These are phyloP conservation scores for Mycena venus DNA, from an alignment of 768 basidiomycete species.

Conservation along the genomic window DNA sequence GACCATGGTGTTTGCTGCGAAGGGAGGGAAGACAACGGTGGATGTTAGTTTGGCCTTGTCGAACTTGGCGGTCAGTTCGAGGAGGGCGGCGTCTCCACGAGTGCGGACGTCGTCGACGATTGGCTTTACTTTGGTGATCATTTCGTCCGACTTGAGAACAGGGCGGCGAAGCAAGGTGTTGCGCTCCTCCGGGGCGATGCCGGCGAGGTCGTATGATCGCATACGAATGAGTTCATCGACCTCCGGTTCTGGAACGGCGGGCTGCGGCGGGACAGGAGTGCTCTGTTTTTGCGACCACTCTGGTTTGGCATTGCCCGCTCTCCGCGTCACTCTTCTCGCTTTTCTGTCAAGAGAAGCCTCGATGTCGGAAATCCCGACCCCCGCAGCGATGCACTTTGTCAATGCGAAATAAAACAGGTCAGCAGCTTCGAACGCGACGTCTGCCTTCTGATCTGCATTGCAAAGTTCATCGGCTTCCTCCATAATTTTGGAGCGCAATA, in stretches of 20 bases:
- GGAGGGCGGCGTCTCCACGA: slow-evolving; percentile 88
- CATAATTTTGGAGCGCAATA: slow-evolving; percentile 95
- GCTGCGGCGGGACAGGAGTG: slow-evolving; percentile 36
- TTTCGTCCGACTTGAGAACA: slow-evolving; percentile 87
- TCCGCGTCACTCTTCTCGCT: slow-evolving; percentile 86
- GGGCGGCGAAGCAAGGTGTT: slow-evolving; percentile 85
- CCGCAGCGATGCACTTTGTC: slow-evolving; percentile 85
- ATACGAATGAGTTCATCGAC: slow-evolving; percentile 74
- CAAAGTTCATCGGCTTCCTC: slow-evolving; percentile 99
- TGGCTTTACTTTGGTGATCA: slow-evolving; percentile 94
- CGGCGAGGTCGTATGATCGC: slow-evolving; percentile 76
- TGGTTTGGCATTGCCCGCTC: slow-evolving; percentile 93
- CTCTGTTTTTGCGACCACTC: slow-evolving; percentile 67
- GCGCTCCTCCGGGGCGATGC: slow-evolving; percentile 65
- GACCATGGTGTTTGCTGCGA: slow-evolving; percentile 71
- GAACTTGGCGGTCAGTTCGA: slow-evolving; percentile 93
- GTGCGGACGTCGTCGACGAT: slow-evolving; percentile 91
- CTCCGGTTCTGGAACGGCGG: slow-evolving; percentile 34
- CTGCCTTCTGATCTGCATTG: slow-evolving; percentile 79
- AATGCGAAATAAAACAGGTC: slow-evolving; percentile 95
- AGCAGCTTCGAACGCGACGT: slow-evolving; percentile 95
- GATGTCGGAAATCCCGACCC: slow-evolving; percentile 87
- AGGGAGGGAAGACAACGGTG: slow-evolving; percentile 86
- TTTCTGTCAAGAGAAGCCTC: slow-evolving; percentile 88
- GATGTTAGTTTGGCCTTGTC: slow-evolving; percentile 83